Conservation (phyloP, 371 early-diverging fungal species). For the Fennellomyces sp. region DNA sequence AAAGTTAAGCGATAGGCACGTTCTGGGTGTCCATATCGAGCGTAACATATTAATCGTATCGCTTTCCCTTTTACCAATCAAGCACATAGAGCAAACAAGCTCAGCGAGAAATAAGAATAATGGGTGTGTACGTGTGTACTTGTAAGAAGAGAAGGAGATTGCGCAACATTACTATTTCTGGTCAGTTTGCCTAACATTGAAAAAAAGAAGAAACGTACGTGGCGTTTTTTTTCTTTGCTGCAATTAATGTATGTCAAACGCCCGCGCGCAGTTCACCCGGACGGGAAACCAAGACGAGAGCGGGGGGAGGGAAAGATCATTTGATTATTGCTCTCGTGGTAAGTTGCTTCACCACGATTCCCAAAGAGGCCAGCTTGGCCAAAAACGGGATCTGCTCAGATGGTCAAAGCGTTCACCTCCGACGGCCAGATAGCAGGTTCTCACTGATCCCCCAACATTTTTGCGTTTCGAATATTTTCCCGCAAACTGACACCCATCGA, state of each 20-base stretch:
- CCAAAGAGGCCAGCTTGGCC: conserved; percentile 10
- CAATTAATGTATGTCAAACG: background rate
- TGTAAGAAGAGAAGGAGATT: background rate
- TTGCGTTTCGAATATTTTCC: background rate
- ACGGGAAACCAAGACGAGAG: background rate
- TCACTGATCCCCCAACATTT: too few species aligned
- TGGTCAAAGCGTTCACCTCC: conserved; percentile 23
- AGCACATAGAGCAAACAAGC: too few species aligned
- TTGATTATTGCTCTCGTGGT: conserved; percentile 3
- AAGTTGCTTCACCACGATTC: background rate
- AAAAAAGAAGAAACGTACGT: background rate
- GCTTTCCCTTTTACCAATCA: background rate
- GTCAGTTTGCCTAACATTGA: too few species aligned
- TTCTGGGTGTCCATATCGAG: conserved; percentile 1
- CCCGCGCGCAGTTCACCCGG: too few species aligned
- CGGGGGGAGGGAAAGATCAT: background rate
- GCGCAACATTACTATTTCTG: background rate
- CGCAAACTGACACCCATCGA: background rate
- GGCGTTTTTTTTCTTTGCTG: background rate
- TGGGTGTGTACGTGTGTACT: too few species aligned
- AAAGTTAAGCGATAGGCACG: background rate
- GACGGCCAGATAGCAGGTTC: background rate
- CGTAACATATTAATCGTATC: background rate
- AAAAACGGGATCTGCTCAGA: conserved; percentile 13
- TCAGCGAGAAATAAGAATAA: too few species aligned